Base-by-base conservation (phyloP, 768 basidiomycete genomes). In the Leucogyrophana mollusca region DNA sequence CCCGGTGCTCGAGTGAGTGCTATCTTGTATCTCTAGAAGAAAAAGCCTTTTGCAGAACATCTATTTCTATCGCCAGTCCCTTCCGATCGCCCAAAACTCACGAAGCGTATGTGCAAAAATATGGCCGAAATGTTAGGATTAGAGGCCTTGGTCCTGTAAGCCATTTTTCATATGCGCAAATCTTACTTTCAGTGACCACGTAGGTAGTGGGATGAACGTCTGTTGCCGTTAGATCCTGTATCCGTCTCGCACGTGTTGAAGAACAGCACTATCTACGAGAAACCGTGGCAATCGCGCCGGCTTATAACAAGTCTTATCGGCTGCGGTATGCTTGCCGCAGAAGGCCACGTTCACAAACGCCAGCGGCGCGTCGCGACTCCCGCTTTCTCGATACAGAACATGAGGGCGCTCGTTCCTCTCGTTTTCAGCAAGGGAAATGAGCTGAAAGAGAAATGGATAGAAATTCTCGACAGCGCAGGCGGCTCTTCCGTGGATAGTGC, bases 241-340 rank as follows among this genome's bases (percentile, higher is more conserved):
- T 85, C 92, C 0, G 61, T 94, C 24, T 65, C 75, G 9, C 83
- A 94, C 57, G 76, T 95, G 32, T 69, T 94, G 40, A 84, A 85
- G 56, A 78, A 90, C 46, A 73, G 82, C 11, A 72, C 75, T 33
- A 71, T 82, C 30, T 93, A 90, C 58, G 85, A 90, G 59, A 95
- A 95, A 61, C 90, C 93, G 9, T 85, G 80, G 78, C 81, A 83
- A 51, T 86, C 90, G 2, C 80, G 92, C 20, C 70, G 74, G 37
- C 66, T 89, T 35, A 88, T 96, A 27, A 79, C 82, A 13, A 73
- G 78, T 45, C 76, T 94, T 48, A 87, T 96, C 47, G 93, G 93
- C 0, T 81, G 82, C 45, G 93, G 88, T 2, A 81, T 90, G 82
- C 77, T 91, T 20, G 80, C 85, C 14, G 83, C 87, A 3, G 90